Evolutionary conservation across 2,329 filamentous ascomycete genomes (phyloP), one percentile per base, ranked within the genome.

Genomic region (Aquanectria penicillioides): DNA sequence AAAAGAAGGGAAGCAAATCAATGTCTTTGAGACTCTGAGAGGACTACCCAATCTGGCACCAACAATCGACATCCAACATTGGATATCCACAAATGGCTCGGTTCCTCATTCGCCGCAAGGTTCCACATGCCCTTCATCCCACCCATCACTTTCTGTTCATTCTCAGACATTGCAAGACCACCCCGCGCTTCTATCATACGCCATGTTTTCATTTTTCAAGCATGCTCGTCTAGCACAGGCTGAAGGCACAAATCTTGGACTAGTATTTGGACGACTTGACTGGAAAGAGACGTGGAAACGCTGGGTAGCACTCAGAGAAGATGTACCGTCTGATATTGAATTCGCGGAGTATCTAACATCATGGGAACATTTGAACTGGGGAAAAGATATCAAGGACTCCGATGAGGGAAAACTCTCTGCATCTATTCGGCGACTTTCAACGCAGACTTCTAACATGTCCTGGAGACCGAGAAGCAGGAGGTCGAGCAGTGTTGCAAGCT

Each of bases 151-250:
- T 17, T 18, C 36, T 8, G 8, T 40, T 3, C 26, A 22, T 6
- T 53, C 56, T 4, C 25, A 34, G 15, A 22, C 48, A 11, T 28
- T 59, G 25, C 13, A 54, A 29, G 33, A 41, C 12, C 26, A 41
- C 33, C 31, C 37, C 11, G 48, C 56, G 2, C 26, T 59, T n/a
- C 26, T 59, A 2, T 26, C 28, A 10, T 59, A 59, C 36, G 56
- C 48, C 11, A 54, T 44, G 3, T 57, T 40, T 15, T 17, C 36
- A n/a, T 6, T 62, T 17, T 57, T 52, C 29, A n/a, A 13, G 5
- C 62, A 62, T 12, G 52, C 48, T 5, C 18, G 11, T 4, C n/a
- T 37, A 4, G 38, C 31, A 3, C 13, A 50, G 31, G 25, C 9
- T 6, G 8, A n/a, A 11, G 52, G 26, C 2, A 36, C 22, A 12